Evolutionary conservation across 2,329 filamentous ascomycete species (phyloP), one percentile per base, ranked within the genome.

Genomic region (Leptographium lundbergii): DNA sequence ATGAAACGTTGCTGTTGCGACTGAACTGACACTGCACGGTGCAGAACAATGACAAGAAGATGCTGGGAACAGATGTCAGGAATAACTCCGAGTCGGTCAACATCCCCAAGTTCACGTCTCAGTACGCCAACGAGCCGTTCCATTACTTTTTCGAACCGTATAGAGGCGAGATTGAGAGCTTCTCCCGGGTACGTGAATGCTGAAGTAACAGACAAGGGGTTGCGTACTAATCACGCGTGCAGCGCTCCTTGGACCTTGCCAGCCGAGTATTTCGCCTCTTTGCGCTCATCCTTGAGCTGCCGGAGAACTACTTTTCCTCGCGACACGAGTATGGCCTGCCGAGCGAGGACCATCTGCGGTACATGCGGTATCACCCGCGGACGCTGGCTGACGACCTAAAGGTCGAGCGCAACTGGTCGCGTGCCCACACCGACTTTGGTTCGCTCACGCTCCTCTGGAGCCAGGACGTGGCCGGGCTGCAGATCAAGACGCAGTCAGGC

Each of bases 401-500:
- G n/a, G 62, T 59, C 24, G 57, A 61, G 54, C 60, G 58, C 19
- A 63, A 61, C 47, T 61, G 52, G 58, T 48, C 60, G 34, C 92
- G 92, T 60, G 91, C 91, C 0, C 92, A 96, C 72, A 92, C 88
- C 6, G 91, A 96, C 74, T 95, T 95, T 72, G 84, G 84, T 59
- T 81, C 78, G 61, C 72, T 86, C 57, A 86, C 82, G 0, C 74
- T 86, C 22, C 81, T 97, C 13, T 97, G 97, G 76, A 81, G 91
- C 1, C 82, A 82, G 0, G 87, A 87, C 1, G 90, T 96, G 66
- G 86, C 91, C 0, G 92, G 92, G 0, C 77, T 97, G 2, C 91
- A 97, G 71, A 86, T 97, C 62, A 79, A 86, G 6, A 86, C 83
- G 1, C 77, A 78, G 0, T 74, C 78, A 14, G 70, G 69, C 9